Base-by-base conservation (phyloP, 371 early-diverging fungal genomes). In the Gilbertella persicaria region DNA sequence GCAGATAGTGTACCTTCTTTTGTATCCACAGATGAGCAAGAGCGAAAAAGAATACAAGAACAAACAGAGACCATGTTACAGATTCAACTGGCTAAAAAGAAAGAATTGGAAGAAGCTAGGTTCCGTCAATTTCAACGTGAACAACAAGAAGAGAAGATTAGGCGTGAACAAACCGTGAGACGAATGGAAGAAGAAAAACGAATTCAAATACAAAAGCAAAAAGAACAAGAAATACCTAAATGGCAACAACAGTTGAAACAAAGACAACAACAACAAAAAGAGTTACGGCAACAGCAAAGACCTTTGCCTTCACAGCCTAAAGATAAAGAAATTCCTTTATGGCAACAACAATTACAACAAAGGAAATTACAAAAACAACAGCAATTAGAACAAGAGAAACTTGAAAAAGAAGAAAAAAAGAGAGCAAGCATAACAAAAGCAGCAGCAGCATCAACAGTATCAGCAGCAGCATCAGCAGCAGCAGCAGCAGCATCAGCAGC, bases 31-130 rank as follows among this genome's bases (percentile, higher is more conserved):
- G 50, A 44, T 28, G 46, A 58, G 26, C 42, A 36, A 47, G 47
- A 47, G 24, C 64, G n/a, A 48, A 64, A 42, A 50, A 51, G 24
- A 60, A 52, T 53, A 48, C 58, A 14, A 66, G 60, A 41, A 48
- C 24, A 60, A 52, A 57, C 33, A 51, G 71, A 59, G 38, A 51
- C 24, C 23, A 67, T 50, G 40, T 58, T 35, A 38, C 54, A 26
- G 53, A 64, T 25, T 38, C 62, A 43, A 29, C 42, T 60, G 24
- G 30, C 50, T 6, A 58, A 55, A 21, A 62, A 59, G 23, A 69
- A 40, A 45, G 62, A 62, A 16, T 8, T 57, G 3, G 63, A 62
- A 36, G 54, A 57, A 49, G 57, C 63, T 40, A 42, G 63, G 26
- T 62, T 62, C 26, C 52, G 48, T 19, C 60, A 53, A 30, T 50